These are phyloP conservation scores for Erigeron philadelphicus DNA, from an alignment of 140 eudicot genomes.

Conservation along the genomic window DNA sequence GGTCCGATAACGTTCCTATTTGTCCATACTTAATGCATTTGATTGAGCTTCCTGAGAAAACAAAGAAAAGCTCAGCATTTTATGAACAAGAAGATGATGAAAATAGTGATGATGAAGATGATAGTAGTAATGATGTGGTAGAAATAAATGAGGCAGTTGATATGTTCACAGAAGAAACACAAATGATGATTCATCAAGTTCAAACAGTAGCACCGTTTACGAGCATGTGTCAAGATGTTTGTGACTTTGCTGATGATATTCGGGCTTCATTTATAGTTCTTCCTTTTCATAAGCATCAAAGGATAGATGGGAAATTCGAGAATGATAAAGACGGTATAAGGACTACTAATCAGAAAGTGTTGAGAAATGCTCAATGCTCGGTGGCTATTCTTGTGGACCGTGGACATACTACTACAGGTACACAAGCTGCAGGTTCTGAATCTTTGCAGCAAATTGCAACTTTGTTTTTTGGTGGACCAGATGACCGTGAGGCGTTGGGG, in stretches of 20 bases:
- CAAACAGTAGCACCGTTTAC: conserved; percentile 59
- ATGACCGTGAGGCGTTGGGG: conserved; percentile 94
- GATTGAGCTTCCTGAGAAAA: conserved; percentile 73
- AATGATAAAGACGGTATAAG: conserved; percentile 79
- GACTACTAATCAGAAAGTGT: conserved; percentile 71
- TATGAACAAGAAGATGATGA: conserved; percentile 58
- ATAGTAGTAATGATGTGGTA: conserved; percentile 62
- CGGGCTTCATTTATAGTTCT: conserved; percentile 74
- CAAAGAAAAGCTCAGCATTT: conserved; percentile 39
- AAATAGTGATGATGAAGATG: conserved; percentile 69
- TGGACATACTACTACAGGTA: conserved; percentile 49
- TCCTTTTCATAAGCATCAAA: conserved; percentile 89
- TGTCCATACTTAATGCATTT: conserved; percentile 81
- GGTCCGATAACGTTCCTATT: conserved; percentile 55
- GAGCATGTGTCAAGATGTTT: conserved; percentile 66
- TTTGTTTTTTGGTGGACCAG: conserved; percentile 94
- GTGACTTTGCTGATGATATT: conserved; percentile 60
- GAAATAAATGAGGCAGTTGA: conserved; percentile 87
- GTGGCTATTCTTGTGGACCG: conserved; percentile 82
- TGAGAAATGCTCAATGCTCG: conserved; percentile 69
- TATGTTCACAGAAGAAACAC: conserved; percentile 43
- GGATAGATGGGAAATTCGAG: conserved; percentile 90
- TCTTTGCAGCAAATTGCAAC: conserved; percentile 72
- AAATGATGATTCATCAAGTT: conserved; percentile 53
- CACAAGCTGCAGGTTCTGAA: conserved; percentile 43